Conservation (phyloP, 805 yeast genomes). For the Candida tallmaniae region DNA sequence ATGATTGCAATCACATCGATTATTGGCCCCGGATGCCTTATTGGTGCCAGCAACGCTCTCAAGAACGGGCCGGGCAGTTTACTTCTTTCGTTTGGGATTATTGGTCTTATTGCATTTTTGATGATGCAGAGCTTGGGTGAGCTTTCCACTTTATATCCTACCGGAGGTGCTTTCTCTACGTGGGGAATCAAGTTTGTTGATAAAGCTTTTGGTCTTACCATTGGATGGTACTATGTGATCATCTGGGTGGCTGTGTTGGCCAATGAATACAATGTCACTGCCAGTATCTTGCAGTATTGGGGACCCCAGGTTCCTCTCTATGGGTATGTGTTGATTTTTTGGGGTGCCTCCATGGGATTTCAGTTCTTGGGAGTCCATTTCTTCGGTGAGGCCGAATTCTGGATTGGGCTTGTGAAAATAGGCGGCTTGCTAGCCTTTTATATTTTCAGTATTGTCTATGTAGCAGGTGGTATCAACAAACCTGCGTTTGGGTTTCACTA, state of each 20-base stretch:
- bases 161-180: conserved; percentile 48
- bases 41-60: conserved; percentile 51
- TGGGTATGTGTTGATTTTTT: conserved; percentile 52
- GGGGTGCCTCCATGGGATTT: conserved; percentile 45
- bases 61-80: conserved; percentile 50
- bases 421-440: conserved; percentile 46
- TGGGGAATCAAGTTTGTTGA: conserved; percentile 49
- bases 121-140: conserved; percentile 58
- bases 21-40: conserved; percentile 56
- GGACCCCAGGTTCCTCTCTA: conserved; percentile 50
- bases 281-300: conserved; percentile 47
- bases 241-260: conserved; percentile 55
- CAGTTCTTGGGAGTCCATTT: conserved; percentile 49
- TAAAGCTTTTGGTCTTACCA: conserved; percentile 53
- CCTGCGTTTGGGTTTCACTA: conserved; percentile 39
- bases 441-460: conserved; percentile 44
- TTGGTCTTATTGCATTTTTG: conserved; percentile 48
- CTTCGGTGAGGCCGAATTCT: conserved; percentile 56
- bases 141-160: conserved; percentile 49
- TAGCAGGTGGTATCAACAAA: conserved; percentile 39
- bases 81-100: conserved; percentile 47
- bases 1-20: conserved; percentile 53
- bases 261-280: conserved; percentile 51
- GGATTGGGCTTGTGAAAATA: conserved; percentile 48
- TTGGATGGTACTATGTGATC: conserved; percentile 50